Evolutionary conservation across 1,284 basidiomycete species (phyloP), one percentile per base, ranked within the genome.

Genomic region (Ganoderma lucidum): DNA sequence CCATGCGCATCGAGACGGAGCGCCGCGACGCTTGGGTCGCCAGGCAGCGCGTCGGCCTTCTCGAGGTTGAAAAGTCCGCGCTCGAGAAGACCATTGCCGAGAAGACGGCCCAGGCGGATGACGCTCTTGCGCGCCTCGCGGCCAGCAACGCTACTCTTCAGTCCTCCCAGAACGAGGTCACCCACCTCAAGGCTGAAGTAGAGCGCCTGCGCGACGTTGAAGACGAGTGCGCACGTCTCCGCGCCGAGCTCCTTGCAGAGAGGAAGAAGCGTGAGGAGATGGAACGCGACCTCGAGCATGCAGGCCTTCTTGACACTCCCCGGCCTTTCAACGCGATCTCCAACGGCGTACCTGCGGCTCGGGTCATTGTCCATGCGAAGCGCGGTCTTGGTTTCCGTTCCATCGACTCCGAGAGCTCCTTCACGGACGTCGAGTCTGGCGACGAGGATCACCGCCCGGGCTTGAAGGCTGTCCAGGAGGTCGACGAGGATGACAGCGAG

Each of bases 1-100:
- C 86, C 17, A 87, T 87, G 71, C 83, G 91, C 14, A 84, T 95
- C 35, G 92, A 94, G 61, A 82, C 80, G 17, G 93, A 94, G 80
- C 85, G 91, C 55, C 85, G 88, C 60, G 93, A 93, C 67, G 89
- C 90, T 8, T 94, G 92, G 92, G 86, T 93, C 65, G 90, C 90
- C 30, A 85, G 90, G 23, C 91, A 91, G 67, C 87, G 86, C 41
- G 81, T 88, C 15, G 85, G 88, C 12, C 75, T 93, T 63, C 73
- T 93, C 62, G 90, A 93, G 75, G 83, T 87, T 30, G 92, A 93
- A 81, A 92, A 91, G 74, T 78, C 78, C 30, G 81, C 81, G 1
- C 76, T 92, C 51, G 83, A 86, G 74, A 86, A 83, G 75, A 81
- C 81, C 19, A 73, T 88, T 42, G 81, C 83, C 51, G 81, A 80